A percentile compares a stretch with the other conserved stretches of the same genome.
These are phyloP conservation scores for Colletotrichum sp. DNA, from an alignment of 2,329 filamentous ascomycete species.

Conservation along the genomic window DNA sequence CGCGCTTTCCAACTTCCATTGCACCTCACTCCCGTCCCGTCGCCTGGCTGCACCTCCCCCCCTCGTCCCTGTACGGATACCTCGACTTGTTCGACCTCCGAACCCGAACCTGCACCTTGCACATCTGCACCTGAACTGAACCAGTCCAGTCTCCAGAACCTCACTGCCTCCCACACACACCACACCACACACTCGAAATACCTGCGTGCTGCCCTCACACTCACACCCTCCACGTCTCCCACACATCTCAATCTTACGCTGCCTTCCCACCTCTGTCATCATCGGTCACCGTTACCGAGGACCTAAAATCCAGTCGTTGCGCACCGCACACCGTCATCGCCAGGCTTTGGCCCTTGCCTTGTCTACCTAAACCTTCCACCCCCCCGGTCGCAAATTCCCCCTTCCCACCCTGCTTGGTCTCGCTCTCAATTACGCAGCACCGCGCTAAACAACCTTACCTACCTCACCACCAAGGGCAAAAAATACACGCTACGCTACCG, in stretches of 20 bases:
- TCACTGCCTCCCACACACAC: neutral
- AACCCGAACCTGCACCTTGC: neutral
- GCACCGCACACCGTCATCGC: constrained; percentile 14
- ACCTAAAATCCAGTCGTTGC: neutral
- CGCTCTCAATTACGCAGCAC: neutral
- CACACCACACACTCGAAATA: neutral
- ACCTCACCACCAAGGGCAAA: neutral
- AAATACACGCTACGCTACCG: neutral
- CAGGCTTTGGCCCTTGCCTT: neutral
- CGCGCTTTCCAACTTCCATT: neutral
- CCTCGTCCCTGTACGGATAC: neutral
- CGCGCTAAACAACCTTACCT: neutral
- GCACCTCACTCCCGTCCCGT: neutral
- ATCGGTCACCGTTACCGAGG: neutral
- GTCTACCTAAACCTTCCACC: constrained; percentile 11
- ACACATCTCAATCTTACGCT: neutral
- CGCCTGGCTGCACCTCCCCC: neutral
- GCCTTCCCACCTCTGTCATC: constrained; percentile 14
- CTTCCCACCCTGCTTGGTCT: constrained; percentile 6
- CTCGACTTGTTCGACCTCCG: neutral
- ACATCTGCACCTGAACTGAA: neutral
- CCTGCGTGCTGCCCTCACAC: neutral
- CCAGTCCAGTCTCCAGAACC: neutral
- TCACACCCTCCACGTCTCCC: neutral
- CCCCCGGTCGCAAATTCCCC: neutral